Evolutionary conservation across 768 basidiomycete genomes (phyloP).

Genomic region (Kwoniella dejecticola): DNA sequence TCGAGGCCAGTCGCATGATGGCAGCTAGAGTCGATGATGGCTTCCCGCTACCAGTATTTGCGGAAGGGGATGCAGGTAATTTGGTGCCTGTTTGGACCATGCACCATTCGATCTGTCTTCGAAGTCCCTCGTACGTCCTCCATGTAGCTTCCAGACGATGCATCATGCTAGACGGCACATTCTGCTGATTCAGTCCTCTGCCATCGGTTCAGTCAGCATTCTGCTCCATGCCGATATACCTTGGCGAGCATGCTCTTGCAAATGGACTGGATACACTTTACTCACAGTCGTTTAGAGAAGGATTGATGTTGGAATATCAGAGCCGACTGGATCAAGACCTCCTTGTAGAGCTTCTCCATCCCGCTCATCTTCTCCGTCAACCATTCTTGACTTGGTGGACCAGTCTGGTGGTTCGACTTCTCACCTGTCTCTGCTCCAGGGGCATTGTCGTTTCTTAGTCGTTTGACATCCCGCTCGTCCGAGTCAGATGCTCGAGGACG

Average conservation of each 20-base stretch:
- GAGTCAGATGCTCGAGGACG: conserved; percentile 14
- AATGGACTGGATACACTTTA: no score
- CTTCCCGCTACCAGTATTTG: background rate
- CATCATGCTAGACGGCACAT: conserved; percentile 18
- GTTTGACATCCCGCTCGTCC: conserved; percentile 14
- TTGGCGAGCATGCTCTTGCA: no score
- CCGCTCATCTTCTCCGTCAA: conserved; percentile 4
- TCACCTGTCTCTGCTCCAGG: background rate
- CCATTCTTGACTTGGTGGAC: background rate
- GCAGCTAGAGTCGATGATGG: conserved; percentile 8
- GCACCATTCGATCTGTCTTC: conserved; percentile 16
- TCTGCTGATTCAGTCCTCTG: conserved; percentile 10
- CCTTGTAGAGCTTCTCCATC: conserved; percentile 28
- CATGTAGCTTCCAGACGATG: conserved; percentile 21
- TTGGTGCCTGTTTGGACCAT: conserved; percentile 14
- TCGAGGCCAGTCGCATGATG: conserved; percentile 5
- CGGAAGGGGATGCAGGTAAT: background rate
- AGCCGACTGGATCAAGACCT: conserved; percentile 21
- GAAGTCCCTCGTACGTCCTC: conserved; percentile 16
- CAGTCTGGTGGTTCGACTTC: background rate
- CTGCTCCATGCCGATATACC: no score
- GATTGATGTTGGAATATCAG: conserved; percentile 27
- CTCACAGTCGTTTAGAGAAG: conserved; percentile 20
- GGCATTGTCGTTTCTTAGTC: conserved; percentile 1
- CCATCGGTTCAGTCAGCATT: no score